Evolutionary conservation across 2,329 filamentous ascomycete species (phyloP), one percentile per base, ranked within the genome.

Genomic region (Pseudopyricularia javanii): DNA sequence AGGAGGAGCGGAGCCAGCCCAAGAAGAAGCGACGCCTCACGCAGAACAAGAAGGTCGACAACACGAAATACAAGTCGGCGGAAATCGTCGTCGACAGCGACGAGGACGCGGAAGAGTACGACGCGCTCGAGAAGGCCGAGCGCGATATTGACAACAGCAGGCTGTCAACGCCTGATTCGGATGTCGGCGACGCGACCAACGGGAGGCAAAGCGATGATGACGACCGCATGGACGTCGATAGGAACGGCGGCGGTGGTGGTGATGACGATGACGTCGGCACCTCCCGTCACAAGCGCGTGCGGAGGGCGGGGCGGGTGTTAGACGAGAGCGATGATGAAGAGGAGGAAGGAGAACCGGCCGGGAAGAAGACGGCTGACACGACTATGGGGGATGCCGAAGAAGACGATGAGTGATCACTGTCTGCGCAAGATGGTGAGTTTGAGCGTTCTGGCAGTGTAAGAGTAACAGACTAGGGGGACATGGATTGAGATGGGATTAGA

Each of bases 61-160:
- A 69, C 56, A 67, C 64, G 65, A 94, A 95, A 68, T 95, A 80
- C 75, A 95, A 95, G 76, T 91, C 86, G 50, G 83, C 79, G 2
- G 90, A 95, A 68, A 80, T 90, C 56, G 82, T 95, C 28, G 85
- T 88, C 47, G 86, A 91, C 57, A 88, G 84, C 56, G 84, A 87
- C 57, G 80, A 78, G 3, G 68, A 69, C 47, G 66, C 60, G 1
- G 67, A 69, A 32, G 62, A 59, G 12, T 37, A 47, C 51, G 59
- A 33, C 7, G 62, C 59, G 22, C 60, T 52, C 40, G 56, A 53
- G 47, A 61, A 54, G 53, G 51, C 53, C 35, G 49, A 47, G 48
- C 43, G 51, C 22, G 34, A 53, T 17, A 22, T 33, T 8, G 52
- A 49, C n/a, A 28, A 43, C 22, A 34, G 45, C 28, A 28, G 45